Base-by-base conservation (phyloP, 345 rosid genomes). In the Citrus glauca region DNA sequence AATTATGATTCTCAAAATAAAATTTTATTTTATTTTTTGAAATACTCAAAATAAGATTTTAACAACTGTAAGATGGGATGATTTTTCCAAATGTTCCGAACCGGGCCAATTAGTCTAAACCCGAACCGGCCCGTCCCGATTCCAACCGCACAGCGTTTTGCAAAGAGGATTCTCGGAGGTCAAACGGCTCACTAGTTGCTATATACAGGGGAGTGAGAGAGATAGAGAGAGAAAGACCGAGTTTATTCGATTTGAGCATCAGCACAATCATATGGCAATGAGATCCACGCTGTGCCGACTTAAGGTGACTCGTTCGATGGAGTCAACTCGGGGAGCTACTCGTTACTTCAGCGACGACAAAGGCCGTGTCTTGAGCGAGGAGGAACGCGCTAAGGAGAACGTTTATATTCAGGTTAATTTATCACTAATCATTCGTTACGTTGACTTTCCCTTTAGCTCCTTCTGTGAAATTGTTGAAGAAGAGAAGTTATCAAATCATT, bases 281-380 rank as follows among this genome's bases (percentile, higher is more conserved):
- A 87, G 91, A 82, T 80, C 82, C 10, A 75, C 84, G 59, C 64
- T 83, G 64, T 62, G 59, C 59, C 85, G 90, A 75, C 77, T 87
- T 61, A 72, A 45, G 38, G 20, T 90, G 69, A 85, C 77, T 64
- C 89, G 93, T 19, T 42, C 87, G 33, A 83, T 89, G 86, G 79
- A 77, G 61, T 79, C 92, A 78, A 66, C 83, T 82, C 90, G 86
- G 4, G 87, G 93, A 27, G 85, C 85, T 50, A 77, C 83, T 82
- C 92, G 94, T 28, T 84, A 73, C 85, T 87, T 94, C 81, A 86
- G 91, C 81, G 95, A 92, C 66, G 89, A 27, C 68, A 87, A 74
- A 82, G 97, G 97, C 40, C 90, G 91, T 37, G n/a, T 94, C 70
- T 87, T 94, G 53, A 87, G 94, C 78, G 97, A 94, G 73, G 97